Conservation (phyloP, 805 yeast species). For the Saturnispora sanitii region DNA sequence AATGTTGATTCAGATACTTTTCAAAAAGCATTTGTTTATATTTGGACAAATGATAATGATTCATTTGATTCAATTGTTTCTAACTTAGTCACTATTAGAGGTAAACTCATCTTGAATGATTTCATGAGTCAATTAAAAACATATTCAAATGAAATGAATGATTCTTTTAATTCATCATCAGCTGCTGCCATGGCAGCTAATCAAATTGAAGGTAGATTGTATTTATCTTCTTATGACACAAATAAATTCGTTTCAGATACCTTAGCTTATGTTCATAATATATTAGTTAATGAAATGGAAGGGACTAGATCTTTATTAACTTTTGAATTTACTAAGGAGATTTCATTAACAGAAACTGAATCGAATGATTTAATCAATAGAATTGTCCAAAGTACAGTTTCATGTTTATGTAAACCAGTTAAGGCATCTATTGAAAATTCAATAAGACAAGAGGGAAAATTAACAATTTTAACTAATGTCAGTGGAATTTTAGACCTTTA, state of each 20-base stretch:
- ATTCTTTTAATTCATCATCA: no score
- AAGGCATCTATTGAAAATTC: constrained; percentile 59
- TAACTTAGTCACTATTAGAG: constrained; percentile 59
- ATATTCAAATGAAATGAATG: constrained; percentile 17
- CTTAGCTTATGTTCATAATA: constrained; percentile 77
- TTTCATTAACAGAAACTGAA: constrained; percentile 12
- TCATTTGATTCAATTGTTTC: constrained; percentile 50
- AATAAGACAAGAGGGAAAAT: constrained; percentile 52
- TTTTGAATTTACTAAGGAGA: constrained; percentile 19
- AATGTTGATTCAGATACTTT: constrained; percentile 13
- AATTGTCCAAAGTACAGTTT: constrained; percentile 41
- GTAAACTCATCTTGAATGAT: constrained; percentile 54
- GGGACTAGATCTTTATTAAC: constrained; percentile 54
- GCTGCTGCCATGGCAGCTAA: background rate
- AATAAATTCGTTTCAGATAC: constrained; percentile 77
- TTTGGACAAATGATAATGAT: constrained; percentile 31
- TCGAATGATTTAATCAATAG: constrained; percentile 21
- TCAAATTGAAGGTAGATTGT: constrained; percentile 33
- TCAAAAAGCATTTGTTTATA: constrained; percentile 25
- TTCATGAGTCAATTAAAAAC: constrained; percentile 49
- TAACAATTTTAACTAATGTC: constrained; percentile 47
- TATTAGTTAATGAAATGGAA: constrained; percentile 82
- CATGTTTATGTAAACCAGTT: constrained; percentile 48
- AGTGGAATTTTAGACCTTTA: constrained; percentile 60
- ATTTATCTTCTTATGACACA: constrained; percentile 68